Evolutionary conservation across 768 basidiomycete genomes (phyloP).

Genomic region (Gyrodon lividus): DNA sequence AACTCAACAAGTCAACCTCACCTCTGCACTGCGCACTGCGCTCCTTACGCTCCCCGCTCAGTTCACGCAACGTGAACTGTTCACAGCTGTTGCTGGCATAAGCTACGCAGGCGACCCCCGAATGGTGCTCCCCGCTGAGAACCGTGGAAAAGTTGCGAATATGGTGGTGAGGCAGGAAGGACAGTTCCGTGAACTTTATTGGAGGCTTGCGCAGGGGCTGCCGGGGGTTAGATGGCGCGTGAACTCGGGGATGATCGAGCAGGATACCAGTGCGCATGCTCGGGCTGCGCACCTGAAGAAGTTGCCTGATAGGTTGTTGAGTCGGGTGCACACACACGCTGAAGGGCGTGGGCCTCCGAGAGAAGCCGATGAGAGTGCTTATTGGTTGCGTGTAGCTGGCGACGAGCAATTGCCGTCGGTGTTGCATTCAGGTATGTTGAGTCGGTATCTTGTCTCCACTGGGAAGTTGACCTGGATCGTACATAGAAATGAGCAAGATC

Average conservation of each 20-base stretch:
- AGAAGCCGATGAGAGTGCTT: conserved; percentile 69
- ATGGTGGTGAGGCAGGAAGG: conserved; percentile 81
- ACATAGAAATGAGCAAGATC: conserved; percentile 69
- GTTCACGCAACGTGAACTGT: conserved; percentile 82
- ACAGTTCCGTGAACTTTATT: conserved; percentile 89
- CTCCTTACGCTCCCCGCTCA: conserved; percentile 80
- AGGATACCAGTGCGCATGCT: conserved; percentile 70
- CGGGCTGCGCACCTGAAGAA: conserved; percentile 74
- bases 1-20: conserved; percentile 91
- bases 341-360: conserved; percentile 34
- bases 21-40: conserved; percentile 86
- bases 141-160: conserved; percentile 90
- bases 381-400: conserved; percentile 71
- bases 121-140: conserved; percentile 93
- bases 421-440: conserved; percentile 51
- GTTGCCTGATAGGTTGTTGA: conserved; percentile 68
- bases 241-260: conserved; percentile 54
- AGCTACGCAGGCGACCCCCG: conserved; percentile 89
- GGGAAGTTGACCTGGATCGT: background rate
- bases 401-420: conserved; percentile 55
- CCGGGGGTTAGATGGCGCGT: conserved; percentile 78
- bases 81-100: conserved; percentile 80
- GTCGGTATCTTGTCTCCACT: background rate
- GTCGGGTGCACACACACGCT: conserved; percentile 45
- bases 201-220: conserved; percentile 69